These are phyloP conservation scores for Kalmusia sp. DNA, from an alignment of 2,329 filamentous ascomycete genomes.

Conservation along the genomic window DNA sequence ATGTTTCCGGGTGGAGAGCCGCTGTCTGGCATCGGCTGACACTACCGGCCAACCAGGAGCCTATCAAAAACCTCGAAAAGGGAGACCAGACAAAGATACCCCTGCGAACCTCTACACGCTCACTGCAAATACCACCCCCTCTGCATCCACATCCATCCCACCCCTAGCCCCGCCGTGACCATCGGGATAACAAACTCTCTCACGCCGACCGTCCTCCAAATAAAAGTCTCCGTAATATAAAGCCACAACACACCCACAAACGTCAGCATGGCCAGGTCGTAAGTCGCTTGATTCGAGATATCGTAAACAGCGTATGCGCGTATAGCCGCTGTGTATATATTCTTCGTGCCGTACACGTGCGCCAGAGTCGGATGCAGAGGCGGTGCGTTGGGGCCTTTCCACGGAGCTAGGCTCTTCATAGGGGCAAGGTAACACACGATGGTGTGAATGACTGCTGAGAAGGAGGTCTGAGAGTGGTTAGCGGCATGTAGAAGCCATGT, in stretches of 20 bases:
- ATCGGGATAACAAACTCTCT: background rate
- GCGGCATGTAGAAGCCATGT: constrained; percentile 3
- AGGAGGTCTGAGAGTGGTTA: background rate
- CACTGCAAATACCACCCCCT: constrained; percentile 9
- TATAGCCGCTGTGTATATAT: constrained; percentile 8
- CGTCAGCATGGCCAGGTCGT: constrained; percentile 7
- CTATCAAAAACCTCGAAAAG: no score
- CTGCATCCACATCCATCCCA: background rate
- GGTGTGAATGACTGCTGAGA: constrained; percentile 5
- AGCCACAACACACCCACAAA: constrained; percentile 6
- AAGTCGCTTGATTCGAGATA: background rate
- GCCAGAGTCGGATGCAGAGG: background rate
- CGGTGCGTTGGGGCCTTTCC: background rate
- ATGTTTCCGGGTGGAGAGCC: background rate
- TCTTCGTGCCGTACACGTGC: constrained; percentile 7
- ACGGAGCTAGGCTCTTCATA: background rate
- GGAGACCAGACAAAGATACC: no score
- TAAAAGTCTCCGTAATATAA: background rate
- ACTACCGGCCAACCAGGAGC: background rate
- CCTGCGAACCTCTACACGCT: no score
- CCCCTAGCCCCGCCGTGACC: background rate
- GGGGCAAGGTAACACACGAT: constrained; percentile 7
- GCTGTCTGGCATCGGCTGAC: background rate
- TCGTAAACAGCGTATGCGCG: constrained; percentile 10
- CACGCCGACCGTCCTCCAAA: background rate